A percentile compares a stretch with the other conserved stretches of the same genome.
These are phyloP conservation scores for Striga asiatica DNA, from an alignment of 257 asterid genomes.

Conservation along the genomic window DNA sequence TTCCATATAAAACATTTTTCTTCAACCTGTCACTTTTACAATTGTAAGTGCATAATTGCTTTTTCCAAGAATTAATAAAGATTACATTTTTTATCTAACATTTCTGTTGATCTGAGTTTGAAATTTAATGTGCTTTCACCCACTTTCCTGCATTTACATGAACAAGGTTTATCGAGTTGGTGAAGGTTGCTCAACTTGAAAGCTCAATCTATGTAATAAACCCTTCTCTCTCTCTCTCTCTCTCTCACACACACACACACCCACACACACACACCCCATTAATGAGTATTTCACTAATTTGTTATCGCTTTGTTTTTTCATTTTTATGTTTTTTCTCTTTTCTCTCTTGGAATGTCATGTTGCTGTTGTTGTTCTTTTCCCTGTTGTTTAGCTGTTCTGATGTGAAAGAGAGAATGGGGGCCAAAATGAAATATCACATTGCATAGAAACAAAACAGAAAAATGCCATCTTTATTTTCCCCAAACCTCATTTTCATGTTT, in stretches of 20 bases:
- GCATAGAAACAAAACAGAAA: background rate
- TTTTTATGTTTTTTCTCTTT: conserved; percentile 11
- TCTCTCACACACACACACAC: background rate
- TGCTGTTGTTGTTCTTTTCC: conserved; percentile 17
- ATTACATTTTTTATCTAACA: background rate
- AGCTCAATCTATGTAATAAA: conserved; percentile 17
- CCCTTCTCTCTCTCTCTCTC: conserved; percentile 1
- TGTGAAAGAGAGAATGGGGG: conserved; percentile 28
- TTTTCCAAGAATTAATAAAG: conserved; percentile 1
- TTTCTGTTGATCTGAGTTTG: conserved; percentile 23
- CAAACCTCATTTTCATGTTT: conserved; percentile 9
- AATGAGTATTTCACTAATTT: too few species aligned
- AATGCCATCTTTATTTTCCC: background rate
- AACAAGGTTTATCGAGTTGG: conserved; percentile 19
- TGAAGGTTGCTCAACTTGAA: conserved; percentile 32
- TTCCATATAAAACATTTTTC: conserved; percentile 14
- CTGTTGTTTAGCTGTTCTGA: conserved; percentile 29
- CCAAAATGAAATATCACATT: conserved; percentile 3
- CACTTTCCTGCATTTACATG: conserved; percentile 1
- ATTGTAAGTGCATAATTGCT: conserved; percentile 39
- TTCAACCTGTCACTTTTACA: conserved; percentile 34
- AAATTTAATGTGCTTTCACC: background rate
- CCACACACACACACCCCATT: too few species aligned
- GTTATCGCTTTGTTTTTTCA: too few species aligned
- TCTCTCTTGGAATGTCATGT: conserved; percentile 8